Percentiles rank a stretch among this genome's conserved stretches.
phyloP scores from a whole-genome alignment of 202 grass and related monocot genomes.

The Dendrocalamus latiflorus region DNA sequence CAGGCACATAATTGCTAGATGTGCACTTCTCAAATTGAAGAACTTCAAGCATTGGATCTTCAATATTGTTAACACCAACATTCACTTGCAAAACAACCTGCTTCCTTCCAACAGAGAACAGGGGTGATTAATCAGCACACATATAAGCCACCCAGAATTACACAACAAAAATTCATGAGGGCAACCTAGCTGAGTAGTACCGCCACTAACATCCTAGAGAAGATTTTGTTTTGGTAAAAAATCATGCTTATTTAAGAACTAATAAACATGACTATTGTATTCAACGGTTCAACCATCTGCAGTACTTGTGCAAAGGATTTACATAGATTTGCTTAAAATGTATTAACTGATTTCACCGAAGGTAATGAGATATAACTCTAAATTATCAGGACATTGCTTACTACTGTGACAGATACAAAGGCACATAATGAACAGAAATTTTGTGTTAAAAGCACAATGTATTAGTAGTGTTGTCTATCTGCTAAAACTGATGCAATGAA shows the following conservation, averaged over 20 bases:
- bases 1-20: slow-evolving; percentile 34
- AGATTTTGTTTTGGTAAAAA: background rate
- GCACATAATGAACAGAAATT: background rate
- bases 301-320: background rate
- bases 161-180: background rate
- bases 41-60: slow-evolving; percentile 87
- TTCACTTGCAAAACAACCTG: slow-evolving; percentile 95
- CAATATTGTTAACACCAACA: slow-evolving; percentile 81
- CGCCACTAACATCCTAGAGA: background rate
- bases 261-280: background rate
- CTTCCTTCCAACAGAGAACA: slow-evolving; percentile 73
- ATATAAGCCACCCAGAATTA: slow-evolving; percentile 10
- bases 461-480: background rate
- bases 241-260: background rate
- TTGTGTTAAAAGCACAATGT: background rate
- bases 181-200: background rate
- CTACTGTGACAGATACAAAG: background rate
- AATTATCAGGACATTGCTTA: slow-evolving; percentile 5
- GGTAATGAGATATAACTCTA: background rate
- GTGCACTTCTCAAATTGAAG: slow-evolving; percentile 91
- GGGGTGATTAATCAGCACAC: slow-evolving; percentile 42
- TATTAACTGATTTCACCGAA: background rate
- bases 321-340: background rate
- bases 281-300: background rate
- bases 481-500: background rate